Conservation (phyloP, 768 basidiomycete species). For the Agrocybe chaxingu region DNA sequence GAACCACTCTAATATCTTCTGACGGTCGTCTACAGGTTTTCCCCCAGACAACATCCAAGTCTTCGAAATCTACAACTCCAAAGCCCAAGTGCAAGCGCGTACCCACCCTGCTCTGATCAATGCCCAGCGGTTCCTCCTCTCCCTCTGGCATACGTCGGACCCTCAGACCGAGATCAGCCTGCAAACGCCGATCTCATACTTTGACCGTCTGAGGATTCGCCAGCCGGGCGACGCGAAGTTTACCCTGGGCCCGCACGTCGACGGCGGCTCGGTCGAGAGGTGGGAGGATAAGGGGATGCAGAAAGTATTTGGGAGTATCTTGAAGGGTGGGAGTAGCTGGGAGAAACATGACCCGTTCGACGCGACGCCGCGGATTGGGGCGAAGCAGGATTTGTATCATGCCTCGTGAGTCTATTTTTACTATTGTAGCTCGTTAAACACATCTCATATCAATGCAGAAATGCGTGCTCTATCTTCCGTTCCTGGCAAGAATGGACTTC, state of each 20-base stretch:
- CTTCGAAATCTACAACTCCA: slow-evolving; percentile 72
- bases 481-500: slow-evolving; percentile 62
- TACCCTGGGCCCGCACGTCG: slow-evolving; percentile 60
- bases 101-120: slow-evolving; percentile 57
- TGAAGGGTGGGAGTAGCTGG: slow-evolving; percentile 44
- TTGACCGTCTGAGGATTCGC: slow-evolving; percentile 72
- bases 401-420: slow-evolving; percentile 38
- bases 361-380: slow-evolving; percentile 41
- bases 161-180: slow-evolving; percentile 42
- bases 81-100: slow-evolving; percentile 61
- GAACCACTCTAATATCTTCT: background rate
- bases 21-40: slow-evolving; percentile 43
- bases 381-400: slow-evolving; percentile 61
- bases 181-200: slow-evolving; percentile 66
- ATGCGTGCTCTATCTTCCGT: slow-evolving; percentile 51
- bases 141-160: slow-evolving; percentile 55
- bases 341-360: slow-evolving; percentile 49
- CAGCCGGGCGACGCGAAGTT: slow-evolving; percentile 69
- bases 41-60: slow-evolving; percentile 67
- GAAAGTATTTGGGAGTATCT: slow-evolving; percentile 38
- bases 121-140: slow-evolving; percentile 56
- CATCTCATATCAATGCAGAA: slow-evolving; percentile 24
- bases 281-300: slow-evolving; percentile 50
- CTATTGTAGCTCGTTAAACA: slow-evolving; percentile 4
- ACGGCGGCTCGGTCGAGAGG: slow-evolving; percentile 51